A percentile compares a stretch with the other conserved stretches of the same genome.
phyloP scores from a whole-genome alignment of 2,329 filamentous ascomycete species.

The Hypoxylon sp. region DNA sequence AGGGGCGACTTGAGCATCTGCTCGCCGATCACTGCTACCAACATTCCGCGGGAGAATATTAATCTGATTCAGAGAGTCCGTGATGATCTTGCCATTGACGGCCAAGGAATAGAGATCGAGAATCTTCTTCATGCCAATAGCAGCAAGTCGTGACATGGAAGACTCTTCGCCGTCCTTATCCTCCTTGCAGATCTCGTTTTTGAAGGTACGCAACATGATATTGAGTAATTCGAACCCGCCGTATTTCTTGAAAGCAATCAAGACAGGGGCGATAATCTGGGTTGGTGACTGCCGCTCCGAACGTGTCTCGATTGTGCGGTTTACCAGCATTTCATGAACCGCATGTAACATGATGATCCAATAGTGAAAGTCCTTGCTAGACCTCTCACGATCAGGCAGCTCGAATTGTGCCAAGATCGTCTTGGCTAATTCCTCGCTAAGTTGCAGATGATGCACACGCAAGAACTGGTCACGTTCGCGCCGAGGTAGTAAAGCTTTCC shows the following conservation, averaged over 20 bases:
- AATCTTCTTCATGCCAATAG: conserved; percentile 81
- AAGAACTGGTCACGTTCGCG: conserved; percentile 77
- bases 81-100: conserved; percentile 82
- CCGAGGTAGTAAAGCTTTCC: conserved; percentile 83
- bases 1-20: conserved; percentile 64
- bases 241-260: conserved; percentile 88
- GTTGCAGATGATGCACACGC: conserved; percentile 67
- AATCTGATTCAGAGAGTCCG: conserved; percentile 78
- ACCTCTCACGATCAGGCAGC: conserved; percentile 61
- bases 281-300: conserved; percentile 65
- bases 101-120: conserved; percentile 85
- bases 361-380: conserved; percentile 79
- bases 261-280: conserved; percentile 79
- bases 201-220: conserved; percentile 78
- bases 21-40: conserved; percentile 60
- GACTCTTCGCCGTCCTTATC: conserved; percentile 60
- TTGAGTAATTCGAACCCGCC: conserved; percentile 83
- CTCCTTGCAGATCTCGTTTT: conserved; percentile 66
- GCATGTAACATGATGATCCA: conserved; percentile 86
- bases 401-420: conserved; percentile 78
- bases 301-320: conserved; percentile 65
- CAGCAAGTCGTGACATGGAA: conserved; percentile 65
- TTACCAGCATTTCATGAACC: conserved; percentile 83
- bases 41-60: conserved; percentile 58
- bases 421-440: conserved; percentile 78